A percentile compares a stretch with the other conserved stretches of the same genome.
These are phyloP conservation scores for Glycine tomentella DNA, from an alignment of 306 rosid genomes.

Conservation along the genomic window DNA sequence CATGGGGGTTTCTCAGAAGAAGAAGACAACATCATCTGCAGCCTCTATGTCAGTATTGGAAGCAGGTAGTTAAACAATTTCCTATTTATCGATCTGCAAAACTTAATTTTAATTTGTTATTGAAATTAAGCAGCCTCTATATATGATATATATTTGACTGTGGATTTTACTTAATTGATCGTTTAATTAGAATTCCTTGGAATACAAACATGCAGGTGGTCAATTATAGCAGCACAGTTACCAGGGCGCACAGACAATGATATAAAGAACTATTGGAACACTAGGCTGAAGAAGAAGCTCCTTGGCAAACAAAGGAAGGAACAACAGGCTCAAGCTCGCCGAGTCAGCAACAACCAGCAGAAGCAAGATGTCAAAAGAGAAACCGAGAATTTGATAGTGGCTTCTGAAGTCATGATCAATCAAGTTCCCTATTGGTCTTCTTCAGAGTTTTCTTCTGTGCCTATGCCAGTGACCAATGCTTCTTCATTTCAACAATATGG, in stretches of 20 bases:
- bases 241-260: conserved; percentile 98
- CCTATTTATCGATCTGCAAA: not conserved
- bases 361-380: conserved; percentile 68
- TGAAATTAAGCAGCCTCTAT: not conserved
- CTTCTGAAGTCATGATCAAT: conserved; percentile 43
- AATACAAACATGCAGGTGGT: conserved; percentile 67
- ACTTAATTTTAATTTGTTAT: not conserved
- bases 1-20: conserved; percentile 96
- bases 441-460: conserved; percentile 48
- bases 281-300: conserved; percentile 94
- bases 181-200: no score
- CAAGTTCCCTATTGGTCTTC: conserved; percentile 55
- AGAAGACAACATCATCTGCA: conserved; percentile 93
- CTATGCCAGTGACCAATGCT: conserved; percentile 44
- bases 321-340: conserved; percentile 61
- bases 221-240: conserved; percentile 92
- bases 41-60: conserved; percentile 87
- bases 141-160: not conserved
- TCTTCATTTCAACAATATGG: conserved; percentile 46
- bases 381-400: conserved; percentile 39
- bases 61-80: conserved; percentile 69
- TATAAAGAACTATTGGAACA: conserved; percentile 98
- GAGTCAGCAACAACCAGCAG: conserved; percentile 41
- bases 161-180: not conserved
- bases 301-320: conserved; percentile 76